Percentiles rank a stretch among this genome's conserved stretches.
phyloP scores from a whole-genome alignment of 2,329 filamentous ascomycete species.

The Knufia fluminis region DNA sequence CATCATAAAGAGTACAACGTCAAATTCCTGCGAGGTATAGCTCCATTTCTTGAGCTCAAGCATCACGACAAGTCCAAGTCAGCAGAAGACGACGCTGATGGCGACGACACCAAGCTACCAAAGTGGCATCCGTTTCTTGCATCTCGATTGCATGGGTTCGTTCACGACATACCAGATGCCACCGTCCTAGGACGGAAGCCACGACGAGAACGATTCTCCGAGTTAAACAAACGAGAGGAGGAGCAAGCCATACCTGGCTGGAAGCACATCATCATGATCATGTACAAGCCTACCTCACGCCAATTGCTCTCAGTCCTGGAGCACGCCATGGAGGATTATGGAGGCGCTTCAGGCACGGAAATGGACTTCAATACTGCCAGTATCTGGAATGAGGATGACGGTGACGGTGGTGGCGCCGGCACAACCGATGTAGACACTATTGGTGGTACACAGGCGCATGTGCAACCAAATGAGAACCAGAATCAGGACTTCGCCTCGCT shows the following conservation, averaged over 20 bases:
- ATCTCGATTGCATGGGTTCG: conserved; percentile 29
- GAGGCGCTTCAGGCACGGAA: conserved; percentile 12
- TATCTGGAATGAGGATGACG: conserved; percentile 3
- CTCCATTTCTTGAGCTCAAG: conserved; percentile 15
- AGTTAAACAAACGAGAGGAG: not conserved
- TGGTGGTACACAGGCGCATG: too few species aligned
- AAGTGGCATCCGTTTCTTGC: conserved; percentile 20
- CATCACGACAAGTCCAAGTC: not conserved
- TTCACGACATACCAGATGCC: conserved; percentile 24
- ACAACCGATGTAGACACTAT: too few species aligned
- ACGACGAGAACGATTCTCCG: not conserved
- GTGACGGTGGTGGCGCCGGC: too few species aligned
- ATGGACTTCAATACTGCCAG: conserved; percentile 10
- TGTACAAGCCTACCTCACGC: conserved; percentile 24
- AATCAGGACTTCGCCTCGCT: not conserved
- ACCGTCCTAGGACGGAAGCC: conserved; percentile 9
- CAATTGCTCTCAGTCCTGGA: conserved; percentile 19
- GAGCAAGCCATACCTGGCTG: conserved; percentile 29
- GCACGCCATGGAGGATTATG: conserved; percentile 17
- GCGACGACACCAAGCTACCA: not conserved
- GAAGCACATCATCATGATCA: conserved; percentile 30
- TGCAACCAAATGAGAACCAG: not conserved
- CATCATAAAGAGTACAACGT: not conserved
- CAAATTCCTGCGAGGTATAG: conserved; percentile 18
- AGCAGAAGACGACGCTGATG: not conserved